Evolutionary conservation across 192 early-diverging fungal genomes (phyloP).

Genomic region (Coemansia sp.): DNA sequence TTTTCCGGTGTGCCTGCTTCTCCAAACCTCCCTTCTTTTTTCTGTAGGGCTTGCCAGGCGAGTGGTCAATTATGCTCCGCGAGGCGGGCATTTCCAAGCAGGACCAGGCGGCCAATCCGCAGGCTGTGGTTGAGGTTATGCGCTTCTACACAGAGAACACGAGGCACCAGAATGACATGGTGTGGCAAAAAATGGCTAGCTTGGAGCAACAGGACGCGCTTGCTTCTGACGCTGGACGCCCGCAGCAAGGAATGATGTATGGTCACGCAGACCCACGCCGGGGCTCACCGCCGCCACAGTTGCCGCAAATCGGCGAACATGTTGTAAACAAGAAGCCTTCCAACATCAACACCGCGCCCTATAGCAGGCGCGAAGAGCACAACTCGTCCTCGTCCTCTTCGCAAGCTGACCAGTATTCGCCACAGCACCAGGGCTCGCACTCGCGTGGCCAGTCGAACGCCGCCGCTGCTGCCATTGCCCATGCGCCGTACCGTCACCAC

Average conservation of each 20-base stretch:
- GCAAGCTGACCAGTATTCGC: slow-evolving; percentile 36
- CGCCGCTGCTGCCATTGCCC: slow-evolving; percentile 16
- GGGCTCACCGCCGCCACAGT: slow-evolving; percentile 40
- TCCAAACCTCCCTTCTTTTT: too few species aligned
- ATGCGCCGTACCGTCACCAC: slow-evolving; percentile 43
- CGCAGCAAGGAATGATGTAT: slow-evolving; percentile 19
- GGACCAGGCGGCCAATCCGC: slow-evolving; percentile 90
- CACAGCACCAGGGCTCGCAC: slow-evolving; percentile 24
- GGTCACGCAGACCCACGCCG: slow-evolving; percentile 13
- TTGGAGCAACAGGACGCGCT: slow-evolving; percentile 18
- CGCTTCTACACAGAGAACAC: slow-evolving; percentile 75
- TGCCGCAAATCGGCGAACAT: slow-evolving; percentile 45
- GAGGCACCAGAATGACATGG: slow-evolving; percentile 49
- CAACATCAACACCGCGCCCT: slow-evolving; percentile 23
- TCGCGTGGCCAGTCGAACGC: background rate
- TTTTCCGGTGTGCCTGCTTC: too few species aligned
- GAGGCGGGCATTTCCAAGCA: slow-evolving; percentile 93
- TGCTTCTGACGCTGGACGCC: slow-evolving; percentile 38
- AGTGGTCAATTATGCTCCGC: slow-evolving; percentile 89
- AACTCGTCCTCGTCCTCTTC: background rate
- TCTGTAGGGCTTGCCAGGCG: slow-evolving; percentile 84
- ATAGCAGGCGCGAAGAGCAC: slow-evolving; percentile 19
- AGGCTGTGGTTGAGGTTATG: slow-evolving; percentile 82
- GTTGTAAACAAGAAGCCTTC: slow-evolving; percentile 32
- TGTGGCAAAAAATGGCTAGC: slow-evolving; percentile 52